Percentiles rank a stretch among this genome's conserved stretches.
These are phyloP conservation scores for Trichoderma sp. DNA, from an alignment of 2,329 filamentous ascomycete species.

Conservation along the genomic window DNA sequence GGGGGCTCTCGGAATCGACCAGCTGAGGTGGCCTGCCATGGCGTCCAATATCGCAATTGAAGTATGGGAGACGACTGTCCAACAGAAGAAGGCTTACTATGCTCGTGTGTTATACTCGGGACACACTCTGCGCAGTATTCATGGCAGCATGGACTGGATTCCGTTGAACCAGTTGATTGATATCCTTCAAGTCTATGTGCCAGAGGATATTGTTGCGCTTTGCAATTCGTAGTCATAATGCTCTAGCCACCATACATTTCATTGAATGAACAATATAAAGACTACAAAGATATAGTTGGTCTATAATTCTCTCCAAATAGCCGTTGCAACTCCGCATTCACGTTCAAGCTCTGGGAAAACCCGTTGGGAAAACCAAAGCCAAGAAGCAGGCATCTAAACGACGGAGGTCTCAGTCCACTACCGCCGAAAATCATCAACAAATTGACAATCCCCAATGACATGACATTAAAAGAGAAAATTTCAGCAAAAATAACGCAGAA, in stretches of 20 bases:
- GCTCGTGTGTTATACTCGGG: slow-evolving; percentile 22
- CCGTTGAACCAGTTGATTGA: slow-evolving; percentile 12
- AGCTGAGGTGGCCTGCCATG: slow-evolving; percentile 23
- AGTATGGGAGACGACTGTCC: slow-evolving; percentile 14
- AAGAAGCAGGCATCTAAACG: background rate
- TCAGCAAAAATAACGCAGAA: background rate
- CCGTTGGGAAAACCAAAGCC: slow-evolving; percentile 17
- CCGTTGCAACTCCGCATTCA: background rate
- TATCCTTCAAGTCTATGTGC: slow-evolving; percentile 19
- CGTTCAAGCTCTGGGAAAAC: slow-evolving; percentile 13
- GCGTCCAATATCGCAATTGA: slow-evolving; percentile 18
- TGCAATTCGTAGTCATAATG: slow-evolving; percentile 5
- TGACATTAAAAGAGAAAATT: background rate
- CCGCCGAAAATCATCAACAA: background rate
- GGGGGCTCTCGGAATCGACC: slow-evolving; percentile 21
- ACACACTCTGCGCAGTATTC: slow-evolving; percentile 20
- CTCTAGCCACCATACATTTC: background rate
- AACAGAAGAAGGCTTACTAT: slow-evolving; percentile 2
- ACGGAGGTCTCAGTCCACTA: background rate
- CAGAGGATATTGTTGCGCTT: slow-evolving; percentile 16
- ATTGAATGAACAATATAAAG: background rate
- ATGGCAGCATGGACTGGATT: slow-evolving; percentile 13
- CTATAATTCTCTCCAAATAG: background rate
- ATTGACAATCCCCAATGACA: background rate
- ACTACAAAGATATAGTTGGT: background rate